Evolutionary conservation across 2,329 filamentous ascomycete species (phyloP), one percentile per base, ranked within the genome.

Genomic region (Fusarium protoensiforme): DNA sequence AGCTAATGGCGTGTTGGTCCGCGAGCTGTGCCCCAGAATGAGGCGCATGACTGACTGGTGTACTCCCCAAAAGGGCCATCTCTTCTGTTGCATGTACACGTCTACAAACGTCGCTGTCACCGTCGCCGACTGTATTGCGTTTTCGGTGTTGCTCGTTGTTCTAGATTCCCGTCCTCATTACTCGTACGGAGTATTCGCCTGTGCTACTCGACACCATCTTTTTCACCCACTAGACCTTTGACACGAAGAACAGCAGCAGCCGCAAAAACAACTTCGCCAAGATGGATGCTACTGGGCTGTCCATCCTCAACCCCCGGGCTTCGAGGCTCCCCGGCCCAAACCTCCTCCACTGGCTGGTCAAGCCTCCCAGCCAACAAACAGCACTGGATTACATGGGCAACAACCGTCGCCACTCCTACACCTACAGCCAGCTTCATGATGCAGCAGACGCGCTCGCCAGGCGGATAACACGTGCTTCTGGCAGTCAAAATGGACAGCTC

Each of bases 401-500:
- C n/a, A 65, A 66, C 22, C 60, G 67, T 36, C 74, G 68, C 33
- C 82, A 81, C 11, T 82, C 78, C 2, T 79, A 93, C 48, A 90
- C 91, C 0, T 97, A 95, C 78, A 64, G 79, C 11, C 82, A 91
- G 46, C 83, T 96, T 24, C 91, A 95, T 78, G 73, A 78, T 31
- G 83, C 86, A 33, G 90, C 92, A 11, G 83, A 89, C 58, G 75
- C 74, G 4, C 82, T 95, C 38, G 91, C 92, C 18, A 76, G 80
- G 14, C 84, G 83, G 24, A 87, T 92, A 67, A 64, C 76, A 24
- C 61, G 41, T 36, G 66, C 65, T 7, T 60, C 56, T 20, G 65
- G 48, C 48, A 61, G 29, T 46, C 14, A 33, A 14, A 27, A 72
- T 65, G 38, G 60, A 27, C 83, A 85, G 56, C 80, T 87, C 18